Percentiles rank a stretch among this genome's conserved stretches.
These are phyloP conservation scores for Sarcodon sp. DNA, from an alignment of 768 basidiomycete genomes.

Conservation along the genomic window DNA sequence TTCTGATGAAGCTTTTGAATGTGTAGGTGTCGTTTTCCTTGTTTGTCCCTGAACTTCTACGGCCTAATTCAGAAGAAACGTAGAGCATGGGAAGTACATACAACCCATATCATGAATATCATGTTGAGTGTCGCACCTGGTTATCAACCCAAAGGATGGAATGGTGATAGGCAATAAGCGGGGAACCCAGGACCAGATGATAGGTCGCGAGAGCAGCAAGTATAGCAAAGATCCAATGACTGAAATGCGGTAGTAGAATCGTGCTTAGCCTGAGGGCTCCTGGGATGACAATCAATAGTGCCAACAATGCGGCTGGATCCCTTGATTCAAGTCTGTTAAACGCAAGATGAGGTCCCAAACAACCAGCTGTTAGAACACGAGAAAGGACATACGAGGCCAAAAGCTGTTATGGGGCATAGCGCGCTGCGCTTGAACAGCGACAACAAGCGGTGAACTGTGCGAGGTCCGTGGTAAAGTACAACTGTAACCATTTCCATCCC, in stretches of 20 bases:
- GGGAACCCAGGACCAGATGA: conserved; percentile 14
- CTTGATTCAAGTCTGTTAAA: not conserved
- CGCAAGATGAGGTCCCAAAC: not conserved
- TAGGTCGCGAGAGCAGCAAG: conserved; percentile 8
- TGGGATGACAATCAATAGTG: not conserved
- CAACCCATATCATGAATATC: conserved; percentile 6
- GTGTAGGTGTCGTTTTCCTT: conserved; percentile 8
- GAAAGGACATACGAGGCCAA: too few species aligned
- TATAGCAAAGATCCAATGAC: not conserved
- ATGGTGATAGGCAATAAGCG: conserved; percentile 9
- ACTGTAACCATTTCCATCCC: too few species aligned
- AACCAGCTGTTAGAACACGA: too few species aligned
- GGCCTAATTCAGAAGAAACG: not conserved
- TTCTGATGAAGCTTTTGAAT: conserved; percentile 8
- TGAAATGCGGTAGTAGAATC: not conserved
- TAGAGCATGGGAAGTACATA: not conserved
- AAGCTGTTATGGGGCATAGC: too few species aligned
- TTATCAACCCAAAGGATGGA: conserved; percentile 10
- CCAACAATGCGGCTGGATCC: not conserved
- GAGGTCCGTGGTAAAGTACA: too few species aligned
- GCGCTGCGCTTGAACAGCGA: too few species aligned
- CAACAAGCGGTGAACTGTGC: too few species aligned
- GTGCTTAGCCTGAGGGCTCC: not conserved
- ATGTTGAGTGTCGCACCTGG: conserved; percentile 9
- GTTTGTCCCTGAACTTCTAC: not conserved